Evolutionary conservation across 2,329 filamentous ascomycete species (phyloP).

Genomic region (Exophiala sp.): DNA sequence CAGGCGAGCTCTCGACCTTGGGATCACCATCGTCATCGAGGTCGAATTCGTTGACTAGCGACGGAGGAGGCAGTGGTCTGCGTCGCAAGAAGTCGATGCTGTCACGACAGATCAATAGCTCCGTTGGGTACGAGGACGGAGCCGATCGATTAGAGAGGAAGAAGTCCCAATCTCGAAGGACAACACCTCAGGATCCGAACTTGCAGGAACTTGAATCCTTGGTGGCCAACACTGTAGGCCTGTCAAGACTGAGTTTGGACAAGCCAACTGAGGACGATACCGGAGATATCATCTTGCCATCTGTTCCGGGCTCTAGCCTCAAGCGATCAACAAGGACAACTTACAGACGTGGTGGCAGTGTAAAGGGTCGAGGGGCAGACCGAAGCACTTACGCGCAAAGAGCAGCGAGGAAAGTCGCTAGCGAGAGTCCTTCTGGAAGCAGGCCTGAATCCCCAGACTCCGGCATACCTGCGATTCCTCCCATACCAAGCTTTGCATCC

Average conservation of each 20-base stretch:
- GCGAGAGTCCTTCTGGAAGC: conserved; percentile 29
- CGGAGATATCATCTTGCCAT: conserved; percentile 67
- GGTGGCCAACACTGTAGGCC: conserved; percentile 64
- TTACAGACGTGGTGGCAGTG: conserved; percentile 82
- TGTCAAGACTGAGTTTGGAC: conserved; percentile 53
- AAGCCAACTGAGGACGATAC: conserved; percentile 58
- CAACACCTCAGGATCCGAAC: conserved; percentile 59
- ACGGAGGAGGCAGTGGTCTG: conserved; percentile 53
- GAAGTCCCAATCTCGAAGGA: conserved; percentile 57
- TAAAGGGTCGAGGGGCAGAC: conserved; percentile 60
- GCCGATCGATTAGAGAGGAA: conserved; percentile 75
- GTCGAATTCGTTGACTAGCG: conserved; percentile 23
- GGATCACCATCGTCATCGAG: conserved; percentile 35
- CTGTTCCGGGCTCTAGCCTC: conserved; percentile 69
- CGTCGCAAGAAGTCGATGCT: conserved; percentile 93
- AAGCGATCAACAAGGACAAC: conserved; percentile 88
- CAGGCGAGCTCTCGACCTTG: conserved; percentile 66
- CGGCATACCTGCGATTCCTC: conserved; percentile 31
- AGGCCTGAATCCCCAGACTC: conserved; percentile 21
- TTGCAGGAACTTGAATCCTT: conserved; percentile 70
- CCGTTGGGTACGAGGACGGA: conserved; percentile 73
- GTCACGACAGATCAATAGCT: conserved; percentile 81
- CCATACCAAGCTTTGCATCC: conserved; percentile 33
- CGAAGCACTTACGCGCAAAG: conserved; percentile 72
- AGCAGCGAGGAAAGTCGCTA: conserved; percentile 49